Conservation (phyloP, 805 yeast species). For the Candida easanensis region DNA sequence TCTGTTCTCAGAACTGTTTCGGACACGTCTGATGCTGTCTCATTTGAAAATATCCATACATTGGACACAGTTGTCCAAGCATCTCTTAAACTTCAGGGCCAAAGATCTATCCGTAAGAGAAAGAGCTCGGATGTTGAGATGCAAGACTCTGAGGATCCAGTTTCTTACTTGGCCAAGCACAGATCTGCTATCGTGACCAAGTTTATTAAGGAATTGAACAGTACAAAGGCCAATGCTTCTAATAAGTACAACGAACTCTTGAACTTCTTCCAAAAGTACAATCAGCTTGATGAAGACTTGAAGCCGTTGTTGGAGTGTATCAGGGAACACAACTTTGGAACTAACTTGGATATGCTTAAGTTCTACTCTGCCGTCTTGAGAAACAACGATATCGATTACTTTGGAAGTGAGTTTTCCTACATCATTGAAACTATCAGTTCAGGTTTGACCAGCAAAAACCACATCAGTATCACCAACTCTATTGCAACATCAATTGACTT, state of each 20-base stretch:
- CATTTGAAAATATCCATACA: slow-evolving; percentile 46
- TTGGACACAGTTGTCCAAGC: slow-evolving; percentile 37
- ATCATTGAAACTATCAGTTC: slow-evolving; percentile 28
- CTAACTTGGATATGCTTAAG: slow-evolving; percentile 33
- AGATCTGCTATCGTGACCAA: slow-evolving; percentile 22
- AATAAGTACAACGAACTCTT: slow-evolving; percentile 25
- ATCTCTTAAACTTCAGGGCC: slow-evolving; percentile 21
- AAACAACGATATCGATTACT: slow-evolving; percentile 30
- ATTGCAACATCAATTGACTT: slow-evolving; percentile 31
- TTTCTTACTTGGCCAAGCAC: slow-evolving; percentile 19
- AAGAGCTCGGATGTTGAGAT: slow-evolving; percentile 41
- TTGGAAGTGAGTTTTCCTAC: slow-evolving; percentile 30
- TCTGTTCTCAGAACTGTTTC: slow-evolving; percentile 34
- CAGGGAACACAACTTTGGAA: slow-evolving; percentile 25
- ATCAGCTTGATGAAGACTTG: slow-evolving; percentile 23
- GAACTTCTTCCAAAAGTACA: slow-evolving; percentile 26
- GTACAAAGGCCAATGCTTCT: slow-evolving; percentile 24
- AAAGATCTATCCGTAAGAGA: slow-evolving; percentile 28
- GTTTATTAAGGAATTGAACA: slow-evolving; percentile 26
- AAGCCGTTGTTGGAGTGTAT: slow-evolving; percentile 20
- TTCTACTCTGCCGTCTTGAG: slow-evolving; percentile 35
- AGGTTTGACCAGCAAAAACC: slow-evolving; percentile 34
- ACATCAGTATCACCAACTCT: slow-evolving; percentile 34
- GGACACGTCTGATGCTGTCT: slow-evolving; percentile 49
- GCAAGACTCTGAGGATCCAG: slow-evolving; percentile 29